These are phyloP conservation scores for Chrysosporium keratinophilum DNA, from an alignment of 2,329 filamentous ascomycete genomes.

Conservation along the genomic window DNA sequence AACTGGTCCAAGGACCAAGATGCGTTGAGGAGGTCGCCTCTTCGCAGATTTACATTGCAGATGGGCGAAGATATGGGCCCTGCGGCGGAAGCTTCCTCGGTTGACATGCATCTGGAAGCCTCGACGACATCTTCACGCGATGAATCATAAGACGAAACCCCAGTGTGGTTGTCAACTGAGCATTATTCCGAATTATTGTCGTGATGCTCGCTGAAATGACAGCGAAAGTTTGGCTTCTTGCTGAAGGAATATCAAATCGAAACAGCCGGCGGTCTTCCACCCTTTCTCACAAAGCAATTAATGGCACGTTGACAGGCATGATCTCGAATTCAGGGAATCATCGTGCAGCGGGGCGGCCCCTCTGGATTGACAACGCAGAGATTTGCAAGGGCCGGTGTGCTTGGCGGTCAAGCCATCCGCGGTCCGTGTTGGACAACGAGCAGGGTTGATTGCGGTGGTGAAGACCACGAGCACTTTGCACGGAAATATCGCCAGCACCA, in stretches of 20 bases:
- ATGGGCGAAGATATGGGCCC: background rate
- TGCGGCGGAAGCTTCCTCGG: background rate
- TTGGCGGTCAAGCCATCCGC: conserved; percentile 3
- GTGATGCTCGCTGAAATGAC: background rate
- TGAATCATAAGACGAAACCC: background rate
- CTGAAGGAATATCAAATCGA: background rate
- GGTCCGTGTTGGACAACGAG: conserved; percentile 4
- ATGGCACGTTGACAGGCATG: conserved; percentile 9
- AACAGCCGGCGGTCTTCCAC: background rate
- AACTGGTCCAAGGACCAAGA: background rate
- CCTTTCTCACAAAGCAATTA: background rate
- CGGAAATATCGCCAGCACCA: background rate
- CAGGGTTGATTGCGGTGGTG: background rate
- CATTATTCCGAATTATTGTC: background rate
- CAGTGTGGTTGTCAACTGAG: background rate
- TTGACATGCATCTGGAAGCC: too few relatives aligned
- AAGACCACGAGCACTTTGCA: background rate
- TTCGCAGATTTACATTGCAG: conserved; percentile 4
- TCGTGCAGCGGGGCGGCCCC: background rate
- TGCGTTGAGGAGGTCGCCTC: background rate
- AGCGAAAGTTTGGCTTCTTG: background rate
- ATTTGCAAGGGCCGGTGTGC: background rate
- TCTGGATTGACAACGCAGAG: conserved; percentile 11
- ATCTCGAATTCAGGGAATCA: background rate
- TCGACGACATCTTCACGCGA: background rate